These are phyloP conservation scores for Diaporthe citriasiana DNA, from an alignment of 2,329 filamentous ascomycete genomes.

Conservation along the genomic window DNA sequence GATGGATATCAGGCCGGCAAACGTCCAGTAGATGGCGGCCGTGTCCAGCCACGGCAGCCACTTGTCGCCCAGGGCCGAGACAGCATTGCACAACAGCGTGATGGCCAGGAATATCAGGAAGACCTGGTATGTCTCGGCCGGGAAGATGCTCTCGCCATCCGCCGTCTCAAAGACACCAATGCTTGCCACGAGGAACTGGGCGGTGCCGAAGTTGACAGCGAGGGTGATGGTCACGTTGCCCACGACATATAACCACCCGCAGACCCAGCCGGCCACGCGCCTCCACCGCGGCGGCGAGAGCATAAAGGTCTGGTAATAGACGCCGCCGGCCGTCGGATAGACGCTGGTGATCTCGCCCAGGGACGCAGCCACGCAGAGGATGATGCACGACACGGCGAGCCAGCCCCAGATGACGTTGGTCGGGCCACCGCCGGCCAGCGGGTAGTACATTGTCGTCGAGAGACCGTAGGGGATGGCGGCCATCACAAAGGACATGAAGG, in stretches of 20 bases:
- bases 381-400: slow-evolving; percentile 77
- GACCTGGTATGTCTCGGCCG: slow-evolving; percentile 72
- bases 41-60: slow-evolving; percentile 80
- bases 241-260: slow-evolving; percentile 82
- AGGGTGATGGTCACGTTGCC: slow-evolving; percentile 87
- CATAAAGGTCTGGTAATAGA: slow-evolving; percentile 86
- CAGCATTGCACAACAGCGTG: slow-evolving; percentile 73
- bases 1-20: slow-evolving; percentile 77
- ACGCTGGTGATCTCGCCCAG: slow-evolving; percentile 82
- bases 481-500: slow-evolving; percentile 83
- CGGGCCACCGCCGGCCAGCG: slow-evolving; percentile 75
- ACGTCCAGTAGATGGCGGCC: slow-evolving; percentile 81
- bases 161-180: slow-evolving; percentile 68
- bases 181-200: slow-evolving; percentile 71
- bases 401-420: slow-evolving; percentile 82
- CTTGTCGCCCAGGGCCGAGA: slow-evolving; percentile 77
- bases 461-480: slow-evolving; percentile 82
- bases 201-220: slow-evolving; percentile 86
- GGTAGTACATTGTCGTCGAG: slow-evolving; percentile 78
- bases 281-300: slow-evolving; percentile 73
- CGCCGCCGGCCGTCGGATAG: slow-evolving; percentile 82
- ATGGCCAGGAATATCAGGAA: slow-evolving; percentile 80
- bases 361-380: slow-evolving; percentile 78
- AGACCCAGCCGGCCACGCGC: slow-evolving; percentile 77
- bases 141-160: slow-evolving; percentile 60